phyloP scores from a whole-genome alignment of 139 green algal genomes.

The Micractinium conductrix region DNA sequence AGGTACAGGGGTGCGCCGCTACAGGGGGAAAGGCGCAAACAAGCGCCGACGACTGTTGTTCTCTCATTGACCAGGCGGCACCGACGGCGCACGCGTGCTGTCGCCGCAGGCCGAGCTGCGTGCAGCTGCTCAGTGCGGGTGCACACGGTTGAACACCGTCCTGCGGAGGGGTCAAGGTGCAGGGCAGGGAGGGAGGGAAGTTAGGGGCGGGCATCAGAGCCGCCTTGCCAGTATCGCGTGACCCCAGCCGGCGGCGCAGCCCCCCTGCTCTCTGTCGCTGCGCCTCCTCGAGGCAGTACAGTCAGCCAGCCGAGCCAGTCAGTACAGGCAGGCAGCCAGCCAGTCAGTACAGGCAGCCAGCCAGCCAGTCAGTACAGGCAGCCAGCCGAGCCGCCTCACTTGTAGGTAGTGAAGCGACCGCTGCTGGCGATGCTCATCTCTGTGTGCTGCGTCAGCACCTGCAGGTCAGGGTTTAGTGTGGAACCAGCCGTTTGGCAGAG shows the following conservation, averaged over 20 bases:
- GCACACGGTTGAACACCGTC: slow-evolving; percentile 15
- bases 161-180: background rate
- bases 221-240: background rate
- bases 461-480: too few relatives aligned
- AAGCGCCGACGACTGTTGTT: background rate
- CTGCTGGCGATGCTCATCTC: slow-evolving; percentile 35
- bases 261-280: too few relatives aligned
- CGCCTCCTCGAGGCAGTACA: background rate
- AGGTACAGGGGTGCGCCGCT: background rate
- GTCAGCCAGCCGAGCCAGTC: background rate
- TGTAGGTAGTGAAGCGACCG: slow-evolving; percentile 18
- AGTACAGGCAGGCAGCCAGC: too few relatives aligned
- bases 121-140: background rate
- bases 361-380: too few relatives aligned
- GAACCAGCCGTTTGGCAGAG: too few relatives aligned
- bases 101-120: too few relatives aligned
- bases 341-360: too few relatives aligned
- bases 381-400: slow-evolving; percentile 20
- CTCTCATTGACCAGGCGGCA: too few relatives aligned
- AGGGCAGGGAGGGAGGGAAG: background rate
- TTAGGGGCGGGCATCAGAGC: background rate
- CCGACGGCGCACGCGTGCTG: too few relatives aligned
- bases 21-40: background rate
- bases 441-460: slow-evolving; percentile 36
- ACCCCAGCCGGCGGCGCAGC: too few relatives aligned